Conservation (phyloP, 1,284 basidiomycete genomes). For the Pascua sp. region DNA sequence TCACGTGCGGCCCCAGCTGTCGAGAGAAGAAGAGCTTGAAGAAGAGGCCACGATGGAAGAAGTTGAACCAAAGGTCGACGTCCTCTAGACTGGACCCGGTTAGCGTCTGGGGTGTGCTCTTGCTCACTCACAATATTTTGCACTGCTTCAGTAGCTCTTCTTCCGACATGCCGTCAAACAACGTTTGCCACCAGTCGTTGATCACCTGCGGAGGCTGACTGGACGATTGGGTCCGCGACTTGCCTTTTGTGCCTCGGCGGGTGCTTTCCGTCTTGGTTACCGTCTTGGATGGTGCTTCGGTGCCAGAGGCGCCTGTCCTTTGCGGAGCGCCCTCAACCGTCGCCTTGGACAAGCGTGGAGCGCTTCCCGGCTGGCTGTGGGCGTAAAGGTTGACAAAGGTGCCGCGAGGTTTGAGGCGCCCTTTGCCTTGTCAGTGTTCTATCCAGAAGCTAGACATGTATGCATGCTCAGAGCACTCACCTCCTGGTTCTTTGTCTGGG, state of each 20-base stretch:
- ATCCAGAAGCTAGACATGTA: not conserved
- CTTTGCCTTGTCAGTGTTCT: conserved; percentile 2
- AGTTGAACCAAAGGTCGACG: conserved; percentile 23
- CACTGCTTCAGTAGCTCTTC: not conserved
- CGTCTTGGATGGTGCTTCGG: too few species aligned
- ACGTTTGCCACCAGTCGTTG: conserved; percentile 3
- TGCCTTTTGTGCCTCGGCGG: too few species aligned
- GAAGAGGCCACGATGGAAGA: conserved; percentile 25
- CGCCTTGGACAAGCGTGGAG: too few species aligned
- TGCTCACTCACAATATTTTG: not conserved
- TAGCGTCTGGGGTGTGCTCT: not conserved
- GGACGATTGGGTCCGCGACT: not conserved
- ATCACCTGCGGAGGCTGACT: not conserved
- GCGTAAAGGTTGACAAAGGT: conserved; percentile 5
- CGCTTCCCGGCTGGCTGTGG: too few species aligned
- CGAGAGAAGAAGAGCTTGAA: conserved; percentile 16
- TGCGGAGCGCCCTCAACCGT: too few species aligned
- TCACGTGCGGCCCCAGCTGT: conserved; percentile 18
- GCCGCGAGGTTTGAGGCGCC: conserved; percentile 11
- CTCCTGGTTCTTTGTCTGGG: conserved; percentile 26
- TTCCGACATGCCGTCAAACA: conserved; percentile 1
- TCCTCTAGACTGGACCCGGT: conserved; percentile 15
- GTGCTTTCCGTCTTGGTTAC: too few species aligned
- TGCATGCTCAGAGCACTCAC: conserved; percentile 11
- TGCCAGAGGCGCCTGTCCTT: too few species aligned